Base-by-base conservation (phyloP, 768 basidiomycete genomes). In the Lepiota brunneoincarnata region DNA sequence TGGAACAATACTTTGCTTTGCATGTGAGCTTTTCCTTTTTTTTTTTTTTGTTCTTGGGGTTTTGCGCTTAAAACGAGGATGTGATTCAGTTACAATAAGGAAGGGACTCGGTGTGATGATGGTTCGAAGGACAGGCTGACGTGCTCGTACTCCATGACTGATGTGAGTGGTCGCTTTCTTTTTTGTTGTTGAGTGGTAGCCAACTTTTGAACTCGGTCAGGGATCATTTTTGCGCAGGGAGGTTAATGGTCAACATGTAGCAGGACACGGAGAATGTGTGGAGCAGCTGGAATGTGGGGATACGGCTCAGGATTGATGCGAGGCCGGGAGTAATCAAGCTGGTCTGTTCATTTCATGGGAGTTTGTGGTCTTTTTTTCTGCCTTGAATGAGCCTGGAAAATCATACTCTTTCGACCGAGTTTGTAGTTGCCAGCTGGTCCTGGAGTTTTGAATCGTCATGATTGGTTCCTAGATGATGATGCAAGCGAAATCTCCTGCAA, bases 151-250 rank as follows among this genome's bases (percentile, higher is more conserved):
- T 43, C 50, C 2, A 43, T 31, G 28, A 24, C n/a, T 20, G 34
- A 42, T 21, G 50, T 51, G 41, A 51, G 28, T 47, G 7, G 31
- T 31, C 31, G 31, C 31, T 6, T 31, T 31, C 7, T 9, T 3
- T 31, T 31, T 31, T 9, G 7, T 31, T 31, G 31, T 31, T 10
- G n/a, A n/a, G n/a, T n/a, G n/a, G n/a, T 31, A 1, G 31, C 31
- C 31, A 31, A 10, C 7, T 31, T 9, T 31, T 9, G 31, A 31
- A 31, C 31, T 10, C 11, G 31, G 7, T 2, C 11, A 51, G 50
- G 50, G 50, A 12, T 31, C 28, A 18, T 51, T 51, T 20, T 12
- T 35, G 6, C 35, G 17, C 18, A 51, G 50, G 39, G 39, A 51
- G 26, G 21, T 51, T 17, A 15, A 35, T 11, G 50, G 50, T 23